Evolutionary conservation across 345 rosid genomes (phyloP).

Genomic region (Cardiospermum halicacabum): DNA sequence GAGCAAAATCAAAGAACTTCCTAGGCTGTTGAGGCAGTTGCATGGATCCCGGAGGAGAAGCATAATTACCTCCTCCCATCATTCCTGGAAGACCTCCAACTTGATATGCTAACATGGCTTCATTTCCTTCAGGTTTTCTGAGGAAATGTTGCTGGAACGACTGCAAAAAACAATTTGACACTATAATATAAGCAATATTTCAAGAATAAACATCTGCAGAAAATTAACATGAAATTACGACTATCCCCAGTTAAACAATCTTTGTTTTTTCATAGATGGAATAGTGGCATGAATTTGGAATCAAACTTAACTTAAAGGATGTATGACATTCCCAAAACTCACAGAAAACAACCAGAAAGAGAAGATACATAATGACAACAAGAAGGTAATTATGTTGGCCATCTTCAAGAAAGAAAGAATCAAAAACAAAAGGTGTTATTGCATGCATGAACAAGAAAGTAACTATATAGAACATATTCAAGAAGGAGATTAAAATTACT

Average conservation of each 20-base stretch:
- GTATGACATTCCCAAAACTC: not conserved
- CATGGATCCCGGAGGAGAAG: constrained; percentile 63
- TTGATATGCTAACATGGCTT: constrained; percentile 69
- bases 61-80: constrained; percentile 62
- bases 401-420: not conserved
- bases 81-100: constrained; percentile 65
- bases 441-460: too few species aligned
- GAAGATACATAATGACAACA: not conserved
- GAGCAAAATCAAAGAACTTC: constrained; percentile 69
- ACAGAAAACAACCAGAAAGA: not conserved
- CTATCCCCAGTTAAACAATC: not conserved
- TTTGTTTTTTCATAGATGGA: not conserved
- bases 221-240: not conserved
- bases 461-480: too few species aligned
- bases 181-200: constrained; percentile 2
- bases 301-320: not conserved
- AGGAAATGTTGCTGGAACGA: constrained; percentile 60
- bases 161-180: constrained; percentile 30
- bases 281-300: not conserved
- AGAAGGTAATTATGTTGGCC: not conserved
- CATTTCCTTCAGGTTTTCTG: constrained; percentile 74
- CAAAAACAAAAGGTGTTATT: constrained; percentile 3
- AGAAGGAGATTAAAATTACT: too few species aligned
- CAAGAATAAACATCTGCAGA: not conserved
- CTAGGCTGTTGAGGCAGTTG: constrained; percentile 81